phyloP scores from a whole-genome alignment of 2,329 filamentous ascomycete genomes.

The Apiospora phragmitis region DNA sequence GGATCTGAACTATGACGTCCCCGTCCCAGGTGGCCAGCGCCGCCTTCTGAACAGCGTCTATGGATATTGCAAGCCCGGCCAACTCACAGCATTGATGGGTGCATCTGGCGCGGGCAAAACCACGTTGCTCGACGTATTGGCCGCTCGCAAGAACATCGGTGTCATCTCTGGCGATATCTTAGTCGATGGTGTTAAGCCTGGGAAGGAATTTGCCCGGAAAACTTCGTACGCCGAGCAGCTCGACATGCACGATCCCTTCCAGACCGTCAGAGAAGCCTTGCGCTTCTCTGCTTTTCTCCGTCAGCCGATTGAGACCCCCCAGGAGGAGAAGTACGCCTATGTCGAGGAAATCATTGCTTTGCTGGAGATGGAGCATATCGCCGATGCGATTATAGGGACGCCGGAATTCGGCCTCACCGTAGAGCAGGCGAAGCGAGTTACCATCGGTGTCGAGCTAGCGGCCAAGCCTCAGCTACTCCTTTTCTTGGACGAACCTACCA shows the following conservation, averaged over 20 bases:
- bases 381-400: constrained; percentile 58
- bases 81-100: constrained; percentile 79
- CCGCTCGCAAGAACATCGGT: constrained; percentile 60
- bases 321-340: constrained; percentile 57
- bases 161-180: constrained; percentile 58
- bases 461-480: constrained; percentile 77
- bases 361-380: constrained; percentile 59
- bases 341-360: constrained; percentile 62
- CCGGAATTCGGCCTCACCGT: constrained; percentile 70
- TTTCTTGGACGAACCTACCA: constrained; percentile 79
- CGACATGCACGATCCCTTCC: constrained; percentile 61
- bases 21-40: constrained; percentile 55
- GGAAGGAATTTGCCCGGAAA: constrained; percentile 61
- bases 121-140: constrained; percentile 77
- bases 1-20: constrained; percentile 75
- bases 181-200: constrained; percentile 57
- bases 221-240: constrained; percentile 65
- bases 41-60: constrained; percentile 56
- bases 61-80: constrained; percentile 75
- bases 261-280: constrained; percentile 64
- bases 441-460: constrained; percentile 86
- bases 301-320: constrained; percentile 54
- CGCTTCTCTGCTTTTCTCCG: constrained; percentile 63
- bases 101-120: constrained; percentile 87
- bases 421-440: constrained; percentile 73